Percentiles rank a stretch among this genome's conserved stretches.
These are phyloP conservation scores for Jatropha multifida DNA, from an alignment of 441 rosid genomes.

Conservation along the genomic window DNA sequence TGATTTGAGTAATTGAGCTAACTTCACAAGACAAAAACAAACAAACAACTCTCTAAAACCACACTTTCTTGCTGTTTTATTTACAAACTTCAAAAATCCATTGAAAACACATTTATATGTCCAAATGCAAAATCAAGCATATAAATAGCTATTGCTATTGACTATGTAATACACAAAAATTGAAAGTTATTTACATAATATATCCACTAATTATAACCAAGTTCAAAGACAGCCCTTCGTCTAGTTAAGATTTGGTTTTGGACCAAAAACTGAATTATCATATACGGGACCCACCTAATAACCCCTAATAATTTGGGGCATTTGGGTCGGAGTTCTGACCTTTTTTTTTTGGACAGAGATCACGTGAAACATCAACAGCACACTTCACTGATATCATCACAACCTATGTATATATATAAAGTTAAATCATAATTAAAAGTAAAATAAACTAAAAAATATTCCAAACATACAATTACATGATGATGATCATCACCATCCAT, in stretches of 20 bases:
- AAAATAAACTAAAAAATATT: neutral
- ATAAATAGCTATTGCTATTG: too few species aligned
- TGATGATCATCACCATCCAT: neutral
- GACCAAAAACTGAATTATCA: neutral
- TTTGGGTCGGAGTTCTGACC: neutral
- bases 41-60: too few species aligned
- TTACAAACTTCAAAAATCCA: too few species aligned
- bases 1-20: too few species aligned
- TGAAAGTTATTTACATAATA: too few species aligned
- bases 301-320: neutral
- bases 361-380: constrained; percentile 6
- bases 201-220: neutral
- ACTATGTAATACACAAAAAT: too few species aligned
- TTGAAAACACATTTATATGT: too few species aligned
- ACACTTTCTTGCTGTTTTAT: too few species aligned
- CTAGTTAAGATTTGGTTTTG: neutral
- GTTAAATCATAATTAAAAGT: too few species aligned
- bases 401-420: neutral
- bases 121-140: too few species aligned
- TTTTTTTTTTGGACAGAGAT: neutral
- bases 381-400: constrained; percentile 11
- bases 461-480: neutral
- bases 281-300: constrained; percentile 4
- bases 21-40: too few species aligned
- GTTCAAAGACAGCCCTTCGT: neutral